These are phyloP conservation scores for Persicaria maculosa DNA, from an alignment of 148 eudicot genomes.

Conservation along the genomic window DNA sequence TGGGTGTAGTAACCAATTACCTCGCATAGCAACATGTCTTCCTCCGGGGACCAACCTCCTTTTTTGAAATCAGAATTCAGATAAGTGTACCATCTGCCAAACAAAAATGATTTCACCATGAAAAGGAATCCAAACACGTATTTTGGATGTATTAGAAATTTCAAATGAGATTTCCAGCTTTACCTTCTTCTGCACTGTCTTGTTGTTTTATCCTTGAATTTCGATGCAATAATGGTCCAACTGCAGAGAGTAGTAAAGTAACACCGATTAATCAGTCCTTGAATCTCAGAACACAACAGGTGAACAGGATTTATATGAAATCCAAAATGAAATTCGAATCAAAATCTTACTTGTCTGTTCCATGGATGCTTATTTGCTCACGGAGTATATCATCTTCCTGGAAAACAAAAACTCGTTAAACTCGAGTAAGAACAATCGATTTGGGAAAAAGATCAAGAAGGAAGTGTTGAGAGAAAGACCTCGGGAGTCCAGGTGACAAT, in stretches of 20 bases:
- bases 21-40: constrained; percentile 94
- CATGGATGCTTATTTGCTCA: constrained; percentile 76
- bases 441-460: neutral
- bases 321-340: neutral
- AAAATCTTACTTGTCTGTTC: constrained; percentile 65
- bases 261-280: neutral
- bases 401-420: constrained; percentile 22
- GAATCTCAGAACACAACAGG: constrained; percentile 19
- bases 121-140: neutral
- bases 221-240: constrained; percentile 89
- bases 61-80: constrained; percentile 94
- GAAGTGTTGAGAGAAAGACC: constrained; percentile 29
- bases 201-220: constrained; percentile 86
- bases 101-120: neutral
- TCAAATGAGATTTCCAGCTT: constrained; percentile 11
- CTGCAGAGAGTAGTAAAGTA: constrained; percentile 30
- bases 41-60: constrained; percentile 99
- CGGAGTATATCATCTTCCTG: constrained; percentile 97
- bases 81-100: constrained; percentile 86
- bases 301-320: constrained; percentile 3
- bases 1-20: constrained; percentile 25
- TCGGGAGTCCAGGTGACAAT: constrained; percentile 93
- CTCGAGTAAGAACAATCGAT: neutral
- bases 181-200: constrained; percentile 98
- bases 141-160: neutral